Conservation (phyloP, 2,329 filamentous ascomycete genomes). For the Epicoccum sorghinum region DNA sequence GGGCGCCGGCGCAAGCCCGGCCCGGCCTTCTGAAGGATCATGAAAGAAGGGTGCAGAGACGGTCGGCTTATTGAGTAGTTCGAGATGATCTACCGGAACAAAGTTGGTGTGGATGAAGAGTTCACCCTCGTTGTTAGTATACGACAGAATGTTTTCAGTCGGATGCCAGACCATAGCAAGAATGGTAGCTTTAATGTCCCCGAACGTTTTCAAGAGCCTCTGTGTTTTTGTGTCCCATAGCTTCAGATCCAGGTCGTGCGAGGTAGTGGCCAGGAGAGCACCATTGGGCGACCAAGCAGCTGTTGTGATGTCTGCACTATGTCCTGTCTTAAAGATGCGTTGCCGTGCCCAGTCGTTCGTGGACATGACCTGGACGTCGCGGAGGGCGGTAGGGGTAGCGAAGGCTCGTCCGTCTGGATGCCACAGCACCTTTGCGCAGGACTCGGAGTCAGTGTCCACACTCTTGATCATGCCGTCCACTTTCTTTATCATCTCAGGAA, state of each 20-base stretch:
- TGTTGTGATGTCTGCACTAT: slow-evolving; percentile 83
- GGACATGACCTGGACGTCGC: slow-evolving; percentile 83
- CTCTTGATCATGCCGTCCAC: slow-evolving; percentile 84
- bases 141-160: slow-evolving; percentile 83
- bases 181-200: slow-evolving; percentile 75
- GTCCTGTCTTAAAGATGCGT: slow-evolving; percentile 76
- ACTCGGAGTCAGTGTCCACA: slow-evolving; percentile 77
- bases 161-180: slow-evolving; percentile 92
- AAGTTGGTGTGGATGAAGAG: slow-evolving; percentile 85
- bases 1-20: slow-evolving; percentile 65
- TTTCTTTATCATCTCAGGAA: slow-evolving; percentile 81
- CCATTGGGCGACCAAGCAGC: slow-evolving; percentile 95
- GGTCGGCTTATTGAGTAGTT: slow-evolving; percentile 57
- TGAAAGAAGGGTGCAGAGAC: slow-evolving; percentile 88
- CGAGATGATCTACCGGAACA: slow-evolving; percentile 57
- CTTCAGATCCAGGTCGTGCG: slow-evolving; percentile 66
- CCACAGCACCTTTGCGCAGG: slow-evolving; percentile 79
- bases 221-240: slow-evolving; percentile 93
- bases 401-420: slow-evolving; percentile 95
- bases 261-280: slow-evolving; percentile 74
- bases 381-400: slow-evolving; percentile 79
- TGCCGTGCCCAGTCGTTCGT: slow-evolving; percentile 89
- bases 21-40: slow-evolving; percentile 74
- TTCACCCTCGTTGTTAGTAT: slow-evolving; percentile 91
- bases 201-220: slow-evolving; percentile 75